phyloP scores from a whole-genome alignment of 805 yeast species.

The Candida sithepensis region DNA sequence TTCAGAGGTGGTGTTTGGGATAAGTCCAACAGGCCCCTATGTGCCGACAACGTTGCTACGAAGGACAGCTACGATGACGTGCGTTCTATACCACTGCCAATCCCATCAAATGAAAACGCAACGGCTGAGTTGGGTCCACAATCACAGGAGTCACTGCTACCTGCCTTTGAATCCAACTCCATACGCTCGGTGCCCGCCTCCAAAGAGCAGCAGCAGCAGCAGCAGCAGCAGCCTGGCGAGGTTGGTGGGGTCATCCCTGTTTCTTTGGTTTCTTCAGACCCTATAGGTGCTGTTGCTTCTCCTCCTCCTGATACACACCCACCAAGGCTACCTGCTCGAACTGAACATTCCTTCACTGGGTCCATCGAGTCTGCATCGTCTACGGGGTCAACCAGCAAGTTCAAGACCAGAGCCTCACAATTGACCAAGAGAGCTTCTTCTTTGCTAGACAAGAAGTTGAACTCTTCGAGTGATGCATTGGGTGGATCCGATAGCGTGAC shows the following conservation, averaged over 20 bases:
- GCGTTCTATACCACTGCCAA: constrained; percentile 4
- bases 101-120: constrained; percentile 4
- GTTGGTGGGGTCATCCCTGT: too few relatives aligned
- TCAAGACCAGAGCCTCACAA: constrained; percentile 11
- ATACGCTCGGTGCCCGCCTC: too few relatives aligned
- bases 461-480: constrained; percentile 12
- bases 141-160: neutral
- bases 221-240: too few relatives aligned
- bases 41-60: neutral
- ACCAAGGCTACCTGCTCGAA: too few relatives aligned
- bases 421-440: constrained; percentile 13
- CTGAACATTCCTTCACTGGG: neutral
- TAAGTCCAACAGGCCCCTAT: constrained; percentile 27
- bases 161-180: neutral
- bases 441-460: constrained; percentile 8
- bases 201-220: too few relatives aligned
- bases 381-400: constrained; percentile 2
- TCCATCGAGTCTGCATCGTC: constrained; percentile 7
- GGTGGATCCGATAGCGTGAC: too few relatives aligned
- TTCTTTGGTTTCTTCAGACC: neutral
- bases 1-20: constrained; percentile 97
- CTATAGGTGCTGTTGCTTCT: neutral
- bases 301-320: neutral
- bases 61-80: neutral
- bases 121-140: neutral